A percentile compares a stretch with the other conserved stretches of the same genome.
Evolutionary conservation across 2,329 filamentous ascomycete species (phyloP).

Genomic region (Aspergillus sp.): DNA sequence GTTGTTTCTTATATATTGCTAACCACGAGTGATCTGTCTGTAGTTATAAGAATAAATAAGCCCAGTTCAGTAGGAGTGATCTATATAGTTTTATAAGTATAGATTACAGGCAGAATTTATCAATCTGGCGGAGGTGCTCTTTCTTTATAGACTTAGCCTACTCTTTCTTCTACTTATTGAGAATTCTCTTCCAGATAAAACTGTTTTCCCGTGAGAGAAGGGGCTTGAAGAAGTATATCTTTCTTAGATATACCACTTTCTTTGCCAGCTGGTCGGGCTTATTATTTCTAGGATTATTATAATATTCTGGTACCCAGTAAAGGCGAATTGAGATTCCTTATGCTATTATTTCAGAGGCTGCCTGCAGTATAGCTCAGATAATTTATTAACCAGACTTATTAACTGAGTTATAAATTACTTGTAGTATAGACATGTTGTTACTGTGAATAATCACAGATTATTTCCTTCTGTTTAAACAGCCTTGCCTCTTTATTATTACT

Average conservation of each 20-base stretch:
- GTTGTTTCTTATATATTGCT: slow-evolving; percentile 15
- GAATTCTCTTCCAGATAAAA: background rate
- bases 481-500: too few species aligned
- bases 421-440: slow-evolving; percentile 22
- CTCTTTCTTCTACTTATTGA: slow-evolving; percentile 15
- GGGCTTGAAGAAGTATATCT: slow-evolving; percentile 11
- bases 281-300: slow-evolving; percentile 3
- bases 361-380: slow-evolving; percentile 19
- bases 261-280: slow-evolving; percentile 14
- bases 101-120: slow-evolving; percentile 11
- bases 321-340: slow-evolving; percentile 16
- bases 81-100: slow-evolving; percentile 19
- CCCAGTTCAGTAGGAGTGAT: slow-evolving; percentile 18
- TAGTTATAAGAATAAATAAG: slow-evolving; percentile 24
- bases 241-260: background rate
- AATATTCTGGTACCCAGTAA: slow-evolving; percentile 14
- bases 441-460: slow-evolving; percentile 17
- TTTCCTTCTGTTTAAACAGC: background rate
- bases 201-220: slow-evolving; percentile 16
- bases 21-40: slow-evolving; percentile 26
- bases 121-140: slow-evolving; percentile 12
- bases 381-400: slow-evolving; percentile 25
- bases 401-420: slow-evolving; percentile 18
- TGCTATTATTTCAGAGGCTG: slow-evolving; percentile 15
- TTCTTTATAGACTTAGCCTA: slow-evolving; percentile 15